phyloP scores from a whole-genome alignment of 1,284 basidiomycete species.

The Inonotus hispidus region DNA sequence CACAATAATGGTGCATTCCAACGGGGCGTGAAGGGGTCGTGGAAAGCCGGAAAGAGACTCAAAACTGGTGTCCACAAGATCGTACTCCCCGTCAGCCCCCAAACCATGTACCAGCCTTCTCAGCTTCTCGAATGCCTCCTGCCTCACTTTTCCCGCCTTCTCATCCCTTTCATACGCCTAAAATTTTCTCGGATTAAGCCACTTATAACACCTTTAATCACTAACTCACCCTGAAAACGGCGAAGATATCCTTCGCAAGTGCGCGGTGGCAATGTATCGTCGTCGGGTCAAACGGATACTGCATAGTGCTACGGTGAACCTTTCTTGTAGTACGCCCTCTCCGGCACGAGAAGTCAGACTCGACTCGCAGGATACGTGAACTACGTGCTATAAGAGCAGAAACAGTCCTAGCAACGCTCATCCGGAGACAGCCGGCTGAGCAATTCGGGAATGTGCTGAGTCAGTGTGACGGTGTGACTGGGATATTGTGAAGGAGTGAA shows the following conservation, averaged over 20 bases:
- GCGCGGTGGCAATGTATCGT: not conserved
- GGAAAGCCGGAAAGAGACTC: not conserved
- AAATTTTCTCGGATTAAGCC: not conserved
- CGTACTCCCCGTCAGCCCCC: not conserved
- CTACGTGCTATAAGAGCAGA: not conserved
- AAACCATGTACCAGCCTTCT: not conserved
- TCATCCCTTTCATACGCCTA: not conserved
- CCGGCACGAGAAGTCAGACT: not conserved
- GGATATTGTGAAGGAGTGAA: not conserved
- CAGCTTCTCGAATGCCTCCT: conserved; percentile 1
- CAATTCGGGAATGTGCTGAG: not conserved
- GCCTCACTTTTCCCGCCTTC: not conserved
- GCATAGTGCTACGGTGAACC: not conserved
- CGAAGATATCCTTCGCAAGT: not conserved
- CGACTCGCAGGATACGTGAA: not conserved
- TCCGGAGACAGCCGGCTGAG: not conserved
- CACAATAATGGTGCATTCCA: conserved; percentile 15
- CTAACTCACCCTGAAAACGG: not conserved
- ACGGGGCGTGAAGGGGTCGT: not conserved
- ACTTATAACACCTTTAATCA: not conserved
- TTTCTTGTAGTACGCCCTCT: not conserved
- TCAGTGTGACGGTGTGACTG: not conserved
- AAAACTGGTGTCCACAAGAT: conserved; percentile 8
- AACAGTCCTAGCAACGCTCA: not conserved
- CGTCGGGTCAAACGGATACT: not conserved